A percentile compares a stretch with the other conserved stretches of the same genome.
These are phyloP conservation scores for Colletotrichum plurivorum DNA, from an alignment of 2,329 filamentous ascomycete genomes.

Conservation along the genomic window DNA sequence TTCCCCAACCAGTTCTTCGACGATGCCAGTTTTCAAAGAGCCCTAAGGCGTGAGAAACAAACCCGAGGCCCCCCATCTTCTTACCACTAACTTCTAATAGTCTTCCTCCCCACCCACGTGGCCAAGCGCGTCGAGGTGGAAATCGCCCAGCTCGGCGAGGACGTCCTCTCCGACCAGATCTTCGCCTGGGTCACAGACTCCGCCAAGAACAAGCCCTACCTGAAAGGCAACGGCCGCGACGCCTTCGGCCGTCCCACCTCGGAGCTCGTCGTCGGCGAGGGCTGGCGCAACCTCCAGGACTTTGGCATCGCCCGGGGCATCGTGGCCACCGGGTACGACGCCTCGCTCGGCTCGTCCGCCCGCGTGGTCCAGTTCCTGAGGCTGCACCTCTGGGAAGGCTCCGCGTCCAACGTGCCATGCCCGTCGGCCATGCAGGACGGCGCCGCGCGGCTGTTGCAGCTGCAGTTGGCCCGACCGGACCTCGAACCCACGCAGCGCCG, in stretches of 20 bases:
- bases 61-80: not conserved
- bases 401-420: conserved; percentile 73
- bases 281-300: conserved; percentile 74
- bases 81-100: conserved; percentile 47
- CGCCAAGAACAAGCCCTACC: conserved; percentile 74
- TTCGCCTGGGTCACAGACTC: conserved; percentile 73
- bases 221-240: conserved; percentile 69
- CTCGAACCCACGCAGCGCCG: conserved; percentile 49
- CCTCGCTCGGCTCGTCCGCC: conserved; percentile 63
- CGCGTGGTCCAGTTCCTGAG: conserved; percentile 72
- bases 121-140: conserved; percentile 57
- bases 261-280: conserved; percentile 74
- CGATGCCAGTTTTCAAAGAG: conserved; percentile 66
- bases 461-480: conserved; percentile 52
- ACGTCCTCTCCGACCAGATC: conserved; percentile 68
- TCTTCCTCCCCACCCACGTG: conserved; percentile 63
- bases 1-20: conserved; percentile 71
- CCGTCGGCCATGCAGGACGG: conserved; percentile 78
- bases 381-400: conserved; percentile 71
- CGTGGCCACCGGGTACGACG: conserved; percentile 65
- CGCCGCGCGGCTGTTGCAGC: conserved; percentile 65
- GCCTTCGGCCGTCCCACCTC: conserved; percentile 73
- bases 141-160: conserved; percentile 62
- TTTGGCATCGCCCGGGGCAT: conserved; percentile 70
- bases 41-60: conserved; percentile 61